These are phyloP conservation scores for Naegleria lovaniensis DNA, from an alignment of 208 protist genomes.

Conservation along the genomic window DNA sequence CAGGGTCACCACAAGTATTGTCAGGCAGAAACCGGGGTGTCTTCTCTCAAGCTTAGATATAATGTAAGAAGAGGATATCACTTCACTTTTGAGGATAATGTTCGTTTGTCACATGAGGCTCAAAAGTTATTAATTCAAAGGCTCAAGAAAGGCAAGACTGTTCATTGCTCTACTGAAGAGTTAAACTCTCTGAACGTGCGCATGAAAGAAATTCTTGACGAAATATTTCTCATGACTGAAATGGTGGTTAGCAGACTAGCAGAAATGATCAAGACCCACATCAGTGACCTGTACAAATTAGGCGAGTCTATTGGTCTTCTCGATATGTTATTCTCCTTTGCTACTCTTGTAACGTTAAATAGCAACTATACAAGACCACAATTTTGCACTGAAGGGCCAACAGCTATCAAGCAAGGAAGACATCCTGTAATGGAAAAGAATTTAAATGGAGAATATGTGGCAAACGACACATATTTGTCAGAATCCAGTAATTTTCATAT, in stretches of 20 bases:
- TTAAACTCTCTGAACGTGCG: constrained; percentile 16
- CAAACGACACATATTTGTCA: constrained; percentile 10
- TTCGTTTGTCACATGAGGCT: not conserved
- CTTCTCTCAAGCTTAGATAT: not conserved
- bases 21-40: not conserved
- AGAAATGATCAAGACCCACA: not conserved
- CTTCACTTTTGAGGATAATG: not conserved
- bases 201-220: not conserved
- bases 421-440: constrained; percentile 7
- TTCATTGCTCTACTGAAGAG: constrained; percentile 5
- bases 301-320: constrained; percentile 16
- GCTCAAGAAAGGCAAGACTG: not conserved
- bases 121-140: constrained; percentile 19
- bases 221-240: constrained; percentile 27
- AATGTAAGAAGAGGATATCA: constrained; percentile 12
- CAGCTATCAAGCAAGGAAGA: constrained; percentile 1
- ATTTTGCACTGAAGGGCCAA: not conserved
- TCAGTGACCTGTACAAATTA: not conserved
- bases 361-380: not conserved
- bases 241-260: not conserved
- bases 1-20: not conserved
- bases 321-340: constrained; percentile 12
- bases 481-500: constrained; percentile 12
- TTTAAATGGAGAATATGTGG: not conserved
- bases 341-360: not conserved